Evolutionary conservation across 345 rosid genomes (phyloP), one percentile per base, ranked within the genome.

Genomic region (Bretschneidera sinensis): DNA sequence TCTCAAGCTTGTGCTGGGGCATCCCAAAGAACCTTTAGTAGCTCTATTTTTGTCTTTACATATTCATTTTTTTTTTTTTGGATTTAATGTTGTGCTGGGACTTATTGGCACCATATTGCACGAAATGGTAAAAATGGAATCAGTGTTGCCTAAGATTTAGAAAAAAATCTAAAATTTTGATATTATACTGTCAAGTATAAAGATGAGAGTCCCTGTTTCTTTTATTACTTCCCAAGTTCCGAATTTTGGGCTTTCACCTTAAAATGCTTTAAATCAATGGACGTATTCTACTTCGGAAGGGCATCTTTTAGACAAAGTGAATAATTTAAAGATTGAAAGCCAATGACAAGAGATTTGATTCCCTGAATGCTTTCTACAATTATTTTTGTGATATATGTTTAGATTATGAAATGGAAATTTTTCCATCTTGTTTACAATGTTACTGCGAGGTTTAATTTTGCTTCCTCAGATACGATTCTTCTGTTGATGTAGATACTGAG

Each of bases 401-500:
- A 61, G 13, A 17, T 25, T 24, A 48, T 13, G 11, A 60, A 25
- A 21, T 7, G 31, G 22, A 22, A 15, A 43, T 7, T 9, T 48
- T 6, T 4, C 17, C 43, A 17, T 19, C 23, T 43, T 58, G 34
- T 31, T 58, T 24, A 0, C 49, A 45, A 31, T 15, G 24, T 34
- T 20, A 39, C 24, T 50, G 21, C 14, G 6, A 0, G 55, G 22
- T 25, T 49, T 33, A 13, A 9, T 18, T 5, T 31, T 15, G 21
- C 34, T 60, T 43, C 9, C 39, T 52, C 34, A 48, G n/a, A n/a
- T 34, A 21, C 50, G 8, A 15, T 34, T 23, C n/a, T 53, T 51
- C 31, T 21, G 39, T 39, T 55, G 43, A 28, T 62, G 9, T 50
- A 87, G 99, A 97, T 92, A 86, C 55, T 79, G 67, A 54, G 95